Conservation (phyloP, 2,329 filamentous ascomycete species). For the Xylariaceae sp. region DNA sequence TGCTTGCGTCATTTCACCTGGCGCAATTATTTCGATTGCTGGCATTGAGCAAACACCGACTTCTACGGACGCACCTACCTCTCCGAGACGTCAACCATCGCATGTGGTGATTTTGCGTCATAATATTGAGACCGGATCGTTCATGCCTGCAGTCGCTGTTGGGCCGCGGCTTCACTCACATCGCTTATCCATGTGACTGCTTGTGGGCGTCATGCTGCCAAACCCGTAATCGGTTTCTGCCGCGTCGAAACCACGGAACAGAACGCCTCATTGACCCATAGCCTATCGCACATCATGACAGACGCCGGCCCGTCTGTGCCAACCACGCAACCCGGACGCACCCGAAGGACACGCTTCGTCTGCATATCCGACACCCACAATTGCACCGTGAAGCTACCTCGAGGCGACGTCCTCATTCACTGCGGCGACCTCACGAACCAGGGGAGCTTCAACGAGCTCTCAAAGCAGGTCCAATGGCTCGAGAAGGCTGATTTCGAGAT, state of each 20-base stretch:
- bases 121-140: neutral
- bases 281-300: conserved; percentile 7
- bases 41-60: neutral
- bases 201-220: neutral
- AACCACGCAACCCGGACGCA: conserved; percentile 14
- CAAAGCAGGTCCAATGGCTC: conserved; percentile 62
- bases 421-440: conserved; percentile 74
- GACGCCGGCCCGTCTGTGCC: neutral
- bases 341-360: conserved; percentile 59
- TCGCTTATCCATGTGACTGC: neutral
- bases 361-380: conserved; percentile 78
- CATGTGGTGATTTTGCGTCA: neutral
- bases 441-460: conserved; percentile 57
- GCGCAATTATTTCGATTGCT: neutral
- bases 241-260: neutral
- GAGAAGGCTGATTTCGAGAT: conserved; percentile 62
- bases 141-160: no score
- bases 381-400: conserved; percentile 58
- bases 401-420: conserved; percentile 70
- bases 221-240: neutral
- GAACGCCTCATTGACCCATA: neutral
- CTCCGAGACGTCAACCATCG: neutral
- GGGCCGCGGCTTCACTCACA: no score
- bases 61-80: no score
- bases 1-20: neutral